phyloP scores from a whole-genome alignment of 2,329 filamentous ascomycete species.

The Colletotrichum tanaceti region DNA sequence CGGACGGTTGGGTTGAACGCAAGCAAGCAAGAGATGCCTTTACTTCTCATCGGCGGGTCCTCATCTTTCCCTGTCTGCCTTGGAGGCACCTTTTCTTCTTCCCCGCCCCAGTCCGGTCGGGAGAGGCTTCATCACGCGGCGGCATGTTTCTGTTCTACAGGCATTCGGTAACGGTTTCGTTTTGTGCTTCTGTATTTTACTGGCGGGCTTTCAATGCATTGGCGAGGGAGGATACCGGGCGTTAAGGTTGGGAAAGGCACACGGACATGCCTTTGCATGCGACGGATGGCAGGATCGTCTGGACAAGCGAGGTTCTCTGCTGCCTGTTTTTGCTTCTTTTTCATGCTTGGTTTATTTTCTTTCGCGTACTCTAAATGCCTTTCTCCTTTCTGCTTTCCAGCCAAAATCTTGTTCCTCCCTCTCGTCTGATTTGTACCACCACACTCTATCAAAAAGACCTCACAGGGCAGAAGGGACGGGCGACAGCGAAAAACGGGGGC shows the following conservation, averaged over 20 bases:
- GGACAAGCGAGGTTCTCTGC: constrained; percentile 33
- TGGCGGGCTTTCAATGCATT: constrained; percentile 29
- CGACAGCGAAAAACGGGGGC: neutral
- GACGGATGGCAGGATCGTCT: constrained; percentile 2
- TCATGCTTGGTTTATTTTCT: constrained; percentile 12
- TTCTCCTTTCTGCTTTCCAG: constrained; percentile 29
- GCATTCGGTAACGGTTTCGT: constrained; percentile 29
- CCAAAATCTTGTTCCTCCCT: constrained; percentile 13
- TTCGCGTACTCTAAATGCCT: constrained; percentile 11
- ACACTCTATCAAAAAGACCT: constrained; percentile 17
- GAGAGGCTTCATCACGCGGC: constrained; percentile 5
- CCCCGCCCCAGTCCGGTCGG: constrained; percentile 6
- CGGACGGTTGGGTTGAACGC: constrained; percentile 29
- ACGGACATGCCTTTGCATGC: constrained; percentile 15
- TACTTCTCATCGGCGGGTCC: constrained; percentile 38
- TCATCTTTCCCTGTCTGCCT: constrained; percentile 13
- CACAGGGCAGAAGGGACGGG: constrained; percentile 21
- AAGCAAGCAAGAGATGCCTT: constrained; percentile 34
- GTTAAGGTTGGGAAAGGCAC: constrained; percentile 37
- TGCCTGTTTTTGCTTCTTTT: constrained; percentile 28
- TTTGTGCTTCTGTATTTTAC: constrained; percentile 33
- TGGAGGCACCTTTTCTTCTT: neutral
- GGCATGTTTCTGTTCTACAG: constrained; percentile 27
- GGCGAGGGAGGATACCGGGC: constrained; percentile 35
- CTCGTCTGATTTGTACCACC: constrained; percentile 38